Evolutionary conservation across 306 rosid genomes (phyloP).

Genomic region (Cucurbita moschata): DNA sequence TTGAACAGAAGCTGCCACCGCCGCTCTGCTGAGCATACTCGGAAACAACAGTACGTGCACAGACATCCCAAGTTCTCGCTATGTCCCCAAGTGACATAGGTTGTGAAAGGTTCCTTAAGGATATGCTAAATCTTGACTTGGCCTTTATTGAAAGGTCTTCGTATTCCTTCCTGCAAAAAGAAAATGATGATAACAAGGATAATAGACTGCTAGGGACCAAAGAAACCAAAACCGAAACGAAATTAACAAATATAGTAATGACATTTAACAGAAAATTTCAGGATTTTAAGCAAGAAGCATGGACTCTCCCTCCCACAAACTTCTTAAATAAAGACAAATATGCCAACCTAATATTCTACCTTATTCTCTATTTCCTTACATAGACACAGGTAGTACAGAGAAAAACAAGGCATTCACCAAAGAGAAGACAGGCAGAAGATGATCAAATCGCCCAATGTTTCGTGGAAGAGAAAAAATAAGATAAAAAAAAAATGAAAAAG

Average conservation of each 20-base stretch:
- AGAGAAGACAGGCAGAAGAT: background rate
- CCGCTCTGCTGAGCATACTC: conserved; percentile 82
- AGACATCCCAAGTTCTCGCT: conserved; percentile 73
- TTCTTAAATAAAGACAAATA: too few species aligned
- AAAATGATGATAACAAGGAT: background rate
- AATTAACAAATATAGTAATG: background rate
- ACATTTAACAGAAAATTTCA: background rate
- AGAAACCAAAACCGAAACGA: background rate
- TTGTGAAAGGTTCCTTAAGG: conserved; percentile 57
- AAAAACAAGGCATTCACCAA: background rate
- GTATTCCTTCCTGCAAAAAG: conserved; percentile 41
- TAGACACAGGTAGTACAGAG: background rate
- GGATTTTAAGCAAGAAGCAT: background rate
- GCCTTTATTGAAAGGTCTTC: conserved; percentile 76
- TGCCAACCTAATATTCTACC: too few species aligned
- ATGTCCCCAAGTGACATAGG: conserved; percentile 74
- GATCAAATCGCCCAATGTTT: background rate
- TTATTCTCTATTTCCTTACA: background rate
- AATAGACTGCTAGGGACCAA: background rate
- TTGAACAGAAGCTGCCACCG: conserved; percentile 89
- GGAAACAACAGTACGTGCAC: conserved; percentile 55
- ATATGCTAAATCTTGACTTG: conserved; percentile 63
- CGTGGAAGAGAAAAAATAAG: background rate
- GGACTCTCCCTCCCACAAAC: background rate
- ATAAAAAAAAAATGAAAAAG: background rate